Percentiles rank a stretch among this genome's conserved stretches.
These are phyloP conservation scores for Fonsecaea pugnacius DNA, from an alignment of 2,329 filamentous ascomycete genomes.

Conservation along the genomic window DNA sequence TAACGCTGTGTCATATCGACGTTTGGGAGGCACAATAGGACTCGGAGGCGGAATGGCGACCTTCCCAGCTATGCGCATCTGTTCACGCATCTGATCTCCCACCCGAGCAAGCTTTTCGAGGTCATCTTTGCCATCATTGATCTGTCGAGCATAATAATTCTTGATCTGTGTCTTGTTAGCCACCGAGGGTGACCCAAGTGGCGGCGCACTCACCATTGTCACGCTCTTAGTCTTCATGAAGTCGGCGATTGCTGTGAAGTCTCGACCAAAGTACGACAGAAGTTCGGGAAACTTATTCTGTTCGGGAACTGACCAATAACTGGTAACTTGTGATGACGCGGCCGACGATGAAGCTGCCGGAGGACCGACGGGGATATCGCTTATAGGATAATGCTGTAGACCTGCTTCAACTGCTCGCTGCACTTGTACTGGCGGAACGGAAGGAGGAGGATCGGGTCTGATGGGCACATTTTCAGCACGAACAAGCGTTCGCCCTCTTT, in stretches of 20 bases:
- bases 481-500: slow-evolving; percentile 31
- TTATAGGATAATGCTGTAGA: slow-evolving; percentile 20
- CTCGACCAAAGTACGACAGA: slow-evolving; percentile 53
- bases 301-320: slow-evolving; percentile 59
- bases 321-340: slow-evolving; percentile 48
- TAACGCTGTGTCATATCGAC: slow-evolving; percentile 53
- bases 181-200: background rate
- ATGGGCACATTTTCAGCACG: slow-evolving; percentile 28
- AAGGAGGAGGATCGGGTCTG: slow-evolving; percentile 18
- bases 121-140: slow-evolving; percentile 50
- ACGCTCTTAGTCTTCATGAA: slow-evolving; percentile 58
- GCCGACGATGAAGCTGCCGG: slow-evolving; percentile 12
- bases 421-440: slow-evolving; percentile 20
- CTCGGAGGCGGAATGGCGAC: slow-evolving; percentile 50
- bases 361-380: slow-evolving; percentile 18
- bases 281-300: slow-evolving; percentile 53
- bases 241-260: slow-evolving; percentile 55
- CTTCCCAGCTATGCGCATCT: slow-evolving; percentile 51
- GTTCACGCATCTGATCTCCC: slow-evolving; percentile 54
- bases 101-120: slow-evolving; percentile 50
- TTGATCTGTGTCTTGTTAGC: slow-evolving; percentile 47
- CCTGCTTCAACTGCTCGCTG: slow-evolving; percentile 23
- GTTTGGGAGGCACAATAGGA: slow-evolving; percentile 49
- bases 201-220: slow-evolving; percentile 51
- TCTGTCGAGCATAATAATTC: slow-evolving; percentile 54